These are phyloP conservation scores for Lentinula raphanica DNA, from an alignment of 768 basidiomycete species.

Conservation along the genomic window DNA sequence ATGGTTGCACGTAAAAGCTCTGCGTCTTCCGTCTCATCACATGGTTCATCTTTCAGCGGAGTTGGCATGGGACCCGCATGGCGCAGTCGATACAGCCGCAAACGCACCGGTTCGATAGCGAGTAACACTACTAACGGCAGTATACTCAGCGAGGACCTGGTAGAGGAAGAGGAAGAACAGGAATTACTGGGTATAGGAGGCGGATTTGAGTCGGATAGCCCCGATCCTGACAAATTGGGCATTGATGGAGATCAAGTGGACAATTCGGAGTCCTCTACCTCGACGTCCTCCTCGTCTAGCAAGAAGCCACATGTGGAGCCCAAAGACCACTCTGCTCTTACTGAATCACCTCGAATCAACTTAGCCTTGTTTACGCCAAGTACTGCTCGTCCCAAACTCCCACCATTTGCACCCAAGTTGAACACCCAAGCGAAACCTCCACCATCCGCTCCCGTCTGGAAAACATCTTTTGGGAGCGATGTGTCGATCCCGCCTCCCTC, in stretches of 20 bases:
- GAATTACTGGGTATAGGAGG: slow-evolving; percentile 66
- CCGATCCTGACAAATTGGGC: slow-evolving; percentile 11
- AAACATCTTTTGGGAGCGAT: slow-evolving; percentile 41
- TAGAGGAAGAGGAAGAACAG: slow-evolving; percentile 78
- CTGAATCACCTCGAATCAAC: slow-evolving; percentile 19
- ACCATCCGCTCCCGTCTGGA: slow-evolving; percentile 55
- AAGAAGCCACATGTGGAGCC: slow-evolving; percentile 40
- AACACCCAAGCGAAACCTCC: slow-evolving; percentile 26
- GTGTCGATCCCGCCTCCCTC: slow-evolving; percentile 39
- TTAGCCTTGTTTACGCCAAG: slow-evolving; percentile 18
- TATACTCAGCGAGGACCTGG: slow-evolving; percentile 70
- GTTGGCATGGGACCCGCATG: slow-evolving; percentile 65
- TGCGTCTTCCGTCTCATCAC: slow-evolving; percentile 54
- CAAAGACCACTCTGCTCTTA: slow-evolving; percentile 18
- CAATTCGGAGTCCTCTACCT: slow-evolving; percentile 22
- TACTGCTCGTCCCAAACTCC: slow-evolving; percentile 21
- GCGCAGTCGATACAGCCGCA: slow-evolving; percentile 59
- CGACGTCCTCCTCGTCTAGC: slow-evolving; percentile 21
- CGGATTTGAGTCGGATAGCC: slow-evolving; percentile 47
- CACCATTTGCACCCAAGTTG: slow-evolving; percentile 1
- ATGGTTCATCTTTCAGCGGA: slow-evolving; percentile 37
- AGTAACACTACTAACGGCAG: slow-evolving; percentile 65
- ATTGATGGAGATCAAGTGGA: slow-evolving; percentile 19
- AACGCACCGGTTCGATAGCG: slow-evolving; percentile 71
- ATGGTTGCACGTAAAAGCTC: slow-evolving; percentile 71